Evolutionary conservation across 148 eudicot species (phyloP), one percentile per base, ranked within the genome.

Genomic region (Fallopia convolvulus): DNA sequence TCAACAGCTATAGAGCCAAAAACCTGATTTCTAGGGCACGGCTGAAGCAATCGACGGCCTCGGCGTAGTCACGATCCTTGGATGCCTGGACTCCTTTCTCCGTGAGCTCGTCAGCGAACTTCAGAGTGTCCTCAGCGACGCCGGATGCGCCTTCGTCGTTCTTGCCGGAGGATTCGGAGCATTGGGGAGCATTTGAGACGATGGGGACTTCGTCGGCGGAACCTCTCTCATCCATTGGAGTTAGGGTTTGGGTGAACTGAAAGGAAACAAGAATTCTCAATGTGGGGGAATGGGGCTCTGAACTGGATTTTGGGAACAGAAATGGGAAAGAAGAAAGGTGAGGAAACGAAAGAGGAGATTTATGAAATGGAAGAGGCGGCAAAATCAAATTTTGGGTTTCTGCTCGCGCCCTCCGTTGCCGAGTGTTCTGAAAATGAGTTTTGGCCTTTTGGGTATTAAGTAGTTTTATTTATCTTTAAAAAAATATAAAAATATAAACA

Each of bases 1-100:
- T 36, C 39, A 36, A 36, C 39, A 36, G 39, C 39, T 36, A 2
- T 36, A 20, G 1, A 18, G 40, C 65, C 14, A 68, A 78, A 73
- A 76, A 90, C 99, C 93, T 91, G 82, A 95, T 91, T 82, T 95
- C 99, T 20, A 95, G 90, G 85, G 97, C 97, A 83, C 99, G 99
- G 82, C 99, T 95, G 61, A 82, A 95, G 70, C 91, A 89, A 8
- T 95, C 99, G 63, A 92, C 74, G 20, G 99, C 97, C 47, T 90
- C 91, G 3, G 86, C 75, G 21, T 80, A 95, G 80, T 92, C 97
- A 15, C 48, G 68, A 4, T 88, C 97, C 75, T 85, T 89, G 12
- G 85, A 77, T 0, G 92, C 93, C 72, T 78, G 77, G 2, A 76
- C 65, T 41, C 91, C 97, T 78, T 77, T 89, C 76, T 79, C 90